Evolutionary conservation across 2,329 filamentous ascomycete genomes (phyloP).

Genomic region (Macrophomina tecta): DNA sequence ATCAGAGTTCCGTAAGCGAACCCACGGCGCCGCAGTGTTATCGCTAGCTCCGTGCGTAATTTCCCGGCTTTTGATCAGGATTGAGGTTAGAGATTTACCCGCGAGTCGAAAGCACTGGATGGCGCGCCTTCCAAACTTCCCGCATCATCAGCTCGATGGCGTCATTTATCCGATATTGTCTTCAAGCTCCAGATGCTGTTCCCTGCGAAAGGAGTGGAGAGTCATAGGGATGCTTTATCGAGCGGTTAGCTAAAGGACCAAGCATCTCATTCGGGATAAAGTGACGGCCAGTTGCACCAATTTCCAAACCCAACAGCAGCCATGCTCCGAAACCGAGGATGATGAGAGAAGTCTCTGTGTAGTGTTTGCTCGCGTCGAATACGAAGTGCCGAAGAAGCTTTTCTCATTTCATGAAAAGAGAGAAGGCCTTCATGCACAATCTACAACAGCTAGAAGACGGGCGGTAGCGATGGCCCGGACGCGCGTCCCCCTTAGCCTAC

Average conservation of each 20-base stretch:
- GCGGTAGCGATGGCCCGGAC: not conserved
- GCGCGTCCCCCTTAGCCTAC: not conserved
- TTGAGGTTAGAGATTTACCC: not conserved
- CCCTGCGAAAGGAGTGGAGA: no score
- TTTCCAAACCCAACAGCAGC: not conserved
- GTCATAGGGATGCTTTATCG: no score
- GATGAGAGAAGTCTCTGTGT: not conserved
- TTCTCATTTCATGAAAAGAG: no score
- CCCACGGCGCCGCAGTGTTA: no score
- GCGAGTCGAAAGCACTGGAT: not conserved
- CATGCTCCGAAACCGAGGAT: not conserved
- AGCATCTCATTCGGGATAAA: no score
- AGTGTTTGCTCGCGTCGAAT: not conserved
- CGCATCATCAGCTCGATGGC: not conserved
- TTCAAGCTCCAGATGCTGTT: no score
- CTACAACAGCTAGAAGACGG: not conserved
- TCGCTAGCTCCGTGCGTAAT: not conserved
- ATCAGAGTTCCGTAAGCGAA: not conserved
- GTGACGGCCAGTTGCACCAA: no score
- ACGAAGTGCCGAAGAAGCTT: not conserved
- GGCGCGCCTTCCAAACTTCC: not conserved
- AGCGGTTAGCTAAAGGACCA: no score
- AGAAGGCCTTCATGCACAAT: not conserved
- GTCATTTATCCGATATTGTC: not conserved
- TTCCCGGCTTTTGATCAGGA: not conserved